Evolutionary conservation across 768 basidiomycete species (phyloP), one percentile per base, ranked within the genome.

Genomic region (Hysterangium stoloniferum): DNA sequence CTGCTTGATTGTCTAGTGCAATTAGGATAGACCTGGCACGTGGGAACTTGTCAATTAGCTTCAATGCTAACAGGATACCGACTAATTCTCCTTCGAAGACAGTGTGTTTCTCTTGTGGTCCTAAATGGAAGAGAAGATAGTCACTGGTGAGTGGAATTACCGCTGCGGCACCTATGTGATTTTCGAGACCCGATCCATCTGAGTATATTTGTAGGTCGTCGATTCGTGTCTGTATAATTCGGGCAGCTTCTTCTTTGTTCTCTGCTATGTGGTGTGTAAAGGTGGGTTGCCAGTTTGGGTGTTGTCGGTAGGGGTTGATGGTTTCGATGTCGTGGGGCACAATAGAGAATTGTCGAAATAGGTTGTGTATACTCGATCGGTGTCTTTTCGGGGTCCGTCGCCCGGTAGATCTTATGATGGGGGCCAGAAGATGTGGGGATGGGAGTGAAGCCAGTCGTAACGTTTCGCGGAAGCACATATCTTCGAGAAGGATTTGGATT

Each of bases 291-390:
- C 15, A 42, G 11, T 42, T 52, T 0, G 60, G 57, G 20, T 41
- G 19, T 0, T 34, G 31, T 1, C 37, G 31, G 1, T 11, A 17
- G 0, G 48, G 2, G 0, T 32, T 5, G 43, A 56, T 56, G 58
- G 34, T 55, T 49, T 65, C 64, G 0, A 59, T 48, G 1, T 22
- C 9, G 3, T 13, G 12, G n/a, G 49, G 43, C 2, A 42, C 2
- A 4, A 62, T 45, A 20, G 19, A 29, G 19, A 8, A 54, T 0
- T 45, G 22, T 8, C 54, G 19, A 43, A 62, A 45, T 1, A 64
- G 31, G 8, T 56, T 20, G 34, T 67, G 62, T 2, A 66, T 41
- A 0, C 63, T 59, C 1, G 62, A 38, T 4, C 51, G 44, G 22
- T 44, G 37, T 24, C 53, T 52, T 7, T 56, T 46, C 3, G 52